phyloP scores from a whole-genome alignment of 2,329 filamentous ascomycete species.

The Kalmusia sp. region DNA sequence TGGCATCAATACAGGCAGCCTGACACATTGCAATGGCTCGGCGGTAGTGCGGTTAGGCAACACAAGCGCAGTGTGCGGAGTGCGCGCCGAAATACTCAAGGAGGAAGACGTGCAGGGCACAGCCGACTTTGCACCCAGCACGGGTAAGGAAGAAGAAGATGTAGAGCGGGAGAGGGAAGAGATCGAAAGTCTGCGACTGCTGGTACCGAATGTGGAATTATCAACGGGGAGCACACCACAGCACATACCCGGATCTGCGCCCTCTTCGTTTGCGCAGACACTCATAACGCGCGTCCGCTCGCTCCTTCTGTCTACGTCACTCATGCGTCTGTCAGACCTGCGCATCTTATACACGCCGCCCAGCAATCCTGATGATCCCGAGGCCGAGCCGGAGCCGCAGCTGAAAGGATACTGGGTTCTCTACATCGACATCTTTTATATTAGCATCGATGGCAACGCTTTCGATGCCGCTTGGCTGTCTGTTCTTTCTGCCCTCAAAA shows the following conservation, averaged over 20 bases:
- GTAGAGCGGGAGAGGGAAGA: constrained; percentile 36
- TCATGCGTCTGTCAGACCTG: constrained; percentile 73
- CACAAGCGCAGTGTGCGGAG: constrained; percentile 92
- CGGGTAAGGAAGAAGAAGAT: constrained; percentile 16
- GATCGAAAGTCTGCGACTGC: constrained; percentile 66
- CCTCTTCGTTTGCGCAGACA: constrained; percentile 80
- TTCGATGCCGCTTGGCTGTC: constrained; percentile 92
- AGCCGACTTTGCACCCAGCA: constrained; percentile 31
- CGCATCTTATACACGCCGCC: constrained; percentile 72
- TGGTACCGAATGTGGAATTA: constrained; percentile 94
- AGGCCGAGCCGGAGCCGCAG: constrained; percentile 56
- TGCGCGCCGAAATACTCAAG: constrained; percentile 83
- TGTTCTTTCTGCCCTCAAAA: constrained; percentile 77
- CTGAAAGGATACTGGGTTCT: constrained; percentile 92
- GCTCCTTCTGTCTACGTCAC: constrained; percentile 72
- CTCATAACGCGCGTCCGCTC: constrained; percentile 81
- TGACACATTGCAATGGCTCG: constrained; percentile 89
- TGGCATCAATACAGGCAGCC: constrained; percentile 80
- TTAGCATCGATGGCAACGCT: constrained; percentile 89
- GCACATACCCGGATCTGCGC: constrained; percentile 84
- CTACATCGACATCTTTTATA: constrained; percentile 93
- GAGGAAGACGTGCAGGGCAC: constrained; percentile 76
- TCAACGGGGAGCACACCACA: constrained; percentile 88
- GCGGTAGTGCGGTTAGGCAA: constrained; percentile 87
- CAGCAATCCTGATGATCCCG: constrained; percentile 51